Base-by-base conservation (phyloP, 1,284 basidiomycete genomes). In the Sporisorium scitamineum region DNA sequence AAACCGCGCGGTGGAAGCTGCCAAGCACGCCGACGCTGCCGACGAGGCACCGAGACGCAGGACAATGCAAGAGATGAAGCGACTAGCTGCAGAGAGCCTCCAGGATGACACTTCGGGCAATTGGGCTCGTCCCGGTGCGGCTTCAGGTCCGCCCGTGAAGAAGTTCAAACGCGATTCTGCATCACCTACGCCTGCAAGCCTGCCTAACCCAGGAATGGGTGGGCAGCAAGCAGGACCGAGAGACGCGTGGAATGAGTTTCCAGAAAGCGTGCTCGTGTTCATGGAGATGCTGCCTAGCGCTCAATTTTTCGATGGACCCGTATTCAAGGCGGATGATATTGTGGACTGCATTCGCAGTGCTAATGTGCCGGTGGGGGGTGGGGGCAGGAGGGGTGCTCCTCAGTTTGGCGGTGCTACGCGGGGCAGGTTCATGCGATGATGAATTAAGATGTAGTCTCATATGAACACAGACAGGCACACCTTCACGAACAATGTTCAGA, bases 141-240 rank as follows among this genome's bases (percentile, higher is more conserved):
- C 58, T 50, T 52, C 22, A 88, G 65, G 61, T 14, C 72, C 73
- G 3, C 68, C 68, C 0, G 34, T 57, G 1, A 70, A 70, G 54
- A 63, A 47, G 47, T 71, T 76, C 87, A 87, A 80, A 71, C 70
- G 90, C 90, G 45, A 88, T 37, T 62, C 77, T n/a, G 61, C 70
- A 7, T 76, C 60, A 87, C 47, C 89, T 90, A 58, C 56, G 22
- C 80, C 67, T 1, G 14, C 47, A 5, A 61, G 44, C 18, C 61
- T 62, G 50, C 48, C 42, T 2, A 34, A n/a, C 29, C 1, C 24
- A 13, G 44, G 24, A 11, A 48, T 48, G 27, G 47, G 16, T 16
- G 34, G 16, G 0, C 31, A 51, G 20, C 56, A 39, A 6, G 44
- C 27, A 14, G 48, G 58, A 18, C 58, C 59, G 14, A 57, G 62